These are phyloP conservation scores for Pleurostoma richardsiae DNA, from an alignment of 2,329 filamentous ascomycete species.

Conservation along the genomic window DNA sequence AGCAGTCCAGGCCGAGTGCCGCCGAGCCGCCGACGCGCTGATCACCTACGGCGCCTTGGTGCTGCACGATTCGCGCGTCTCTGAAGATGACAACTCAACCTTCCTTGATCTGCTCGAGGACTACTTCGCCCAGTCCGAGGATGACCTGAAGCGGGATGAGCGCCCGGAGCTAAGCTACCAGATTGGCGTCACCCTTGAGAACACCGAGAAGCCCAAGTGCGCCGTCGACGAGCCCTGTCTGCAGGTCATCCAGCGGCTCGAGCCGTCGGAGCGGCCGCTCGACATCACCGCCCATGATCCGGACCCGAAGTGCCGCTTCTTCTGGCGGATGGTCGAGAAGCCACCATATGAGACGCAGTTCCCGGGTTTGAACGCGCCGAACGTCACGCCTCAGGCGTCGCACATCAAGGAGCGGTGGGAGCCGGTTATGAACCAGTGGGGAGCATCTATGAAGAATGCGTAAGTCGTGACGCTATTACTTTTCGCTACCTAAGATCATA, in stretches of 20 bases:
- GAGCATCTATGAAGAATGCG: conserved; percentile 55
- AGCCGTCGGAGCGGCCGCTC: conserved; percentile 49
- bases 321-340: conserved; percentile 53
- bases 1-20: conserved; percentile 44
- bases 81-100: conserved; percentile 46
- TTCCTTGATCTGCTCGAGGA: conserved; percentile 61
- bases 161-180: conserved; percentile 55
- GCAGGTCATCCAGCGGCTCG: conserved; percentile 48
- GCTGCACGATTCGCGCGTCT: conserved; percentile 54
- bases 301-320: conserved; percentile 59
- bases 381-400: conserved; percentile 46
- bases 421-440: conserved; percentile 52
- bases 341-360: conserved; percentile 51
- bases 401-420: conserved; percentile 46
- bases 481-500: background rate
- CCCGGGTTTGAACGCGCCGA: conserved; percentile 48
- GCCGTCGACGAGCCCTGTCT: conserved; percentile 58
- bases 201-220: conserved; percentile 60
- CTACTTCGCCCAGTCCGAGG: conserved; percentile 55
- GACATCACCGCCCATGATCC: conserved; percentile 52
- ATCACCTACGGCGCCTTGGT: conserved; percentile 56
- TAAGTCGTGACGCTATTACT: conserved; percentile 22
- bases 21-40: conserved; percentile 48
- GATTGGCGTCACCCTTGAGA: conserved; percentile 57
- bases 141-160: conserved; percentile 42